A percentile compares a stretch with the other conserved stretches of the same genome.
phyloP scores from a whole-genome alignment of 2,329 filamentous ascomycete species.

The Colletotrichum truncatum region DNA sequence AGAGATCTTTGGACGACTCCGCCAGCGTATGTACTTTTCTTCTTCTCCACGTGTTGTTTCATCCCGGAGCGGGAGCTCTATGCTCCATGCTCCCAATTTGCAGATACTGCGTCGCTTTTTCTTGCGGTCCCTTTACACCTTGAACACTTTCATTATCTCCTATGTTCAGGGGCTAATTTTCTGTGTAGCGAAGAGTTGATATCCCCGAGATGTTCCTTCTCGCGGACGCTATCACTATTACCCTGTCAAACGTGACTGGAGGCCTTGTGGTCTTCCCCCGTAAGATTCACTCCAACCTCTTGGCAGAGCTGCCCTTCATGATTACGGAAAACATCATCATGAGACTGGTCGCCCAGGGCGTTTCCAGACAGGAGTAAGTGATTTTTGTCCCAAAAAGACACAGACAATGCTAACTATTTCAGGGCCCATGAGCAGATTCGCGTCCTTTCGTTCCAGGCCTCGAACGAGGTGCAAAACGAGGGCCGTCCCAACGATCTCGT shows the following conservation, averaged over 20 bases:
- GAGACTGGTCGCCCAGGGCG: conserved; percentile 76
- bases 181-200: conserved; percentile 39
- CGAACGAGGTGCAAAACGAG: conserved; percentile 63
- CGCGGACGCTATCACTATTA: conserved; percentile 74
- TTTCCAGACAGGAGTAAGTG: conserved; percentile 81
- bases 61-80: too few relatives aligned
- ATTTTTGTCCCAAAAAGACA: too few relatives aligned
- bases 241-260: conserved; percentile 72
- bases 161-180: too few relatives aligned
- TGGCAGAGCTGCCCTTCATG: conserved; percentile 89
- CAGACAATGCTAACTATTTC: too few relatives aligned
- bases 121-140: too few relatives aligned
- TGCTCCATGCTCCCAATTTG: too few relatives aligned
- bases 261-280: conserved; percentile 84
- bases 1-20: too few relatives aligned
- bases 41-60: too few relatives aligned
- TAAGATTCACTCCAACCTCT: conserved; percentile 72
- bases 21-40: too few relatives aligned
- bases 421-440: conserved; percentile 88
- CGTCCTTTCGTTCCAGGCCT: conserved; percentile 82
- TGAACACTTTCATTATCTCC: too few relatives aligned
- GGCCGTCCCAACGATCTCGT: conserved; percentile 54
- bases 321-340: conserved; percentile 78
- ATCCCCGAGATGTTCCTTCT: conserved; percentile 75
- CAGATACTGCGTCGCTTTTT: too few relatives aligned